Evolutionary conservation across 768 basidiomycete species (phyloP).

Genomic region (Lactifluus pinguis): DNA sequence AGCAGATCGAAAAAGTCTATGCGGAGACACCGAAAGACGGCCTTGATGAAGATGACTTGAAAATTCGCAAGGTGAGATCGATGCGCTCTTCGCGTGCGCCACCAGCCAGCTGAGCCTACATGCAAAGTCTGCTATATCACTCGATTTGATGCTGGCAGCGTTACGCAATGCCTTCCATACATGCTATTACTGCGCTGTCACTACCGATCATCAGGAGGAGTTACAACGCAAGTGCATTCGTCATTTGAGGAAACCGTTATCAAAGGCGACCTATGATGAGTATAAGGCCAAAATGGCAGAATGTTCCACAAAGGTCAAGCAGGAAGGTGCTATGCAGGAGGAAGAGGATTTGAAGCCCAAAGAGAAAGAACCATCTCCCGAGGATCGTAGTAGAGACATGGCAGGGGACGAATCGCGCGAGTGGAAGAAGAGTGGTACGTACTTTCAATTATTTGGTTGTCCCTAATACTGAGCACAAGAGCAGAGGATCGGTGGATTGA

Average conservation of each 20-base stretch:
- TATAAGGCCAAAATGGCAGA: constrained; percentile 45
- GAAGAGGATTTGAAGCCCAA: constrained; percentile 17
- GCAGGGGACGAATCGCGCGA: constrained; percentile 33
- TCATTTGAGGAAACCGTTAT: constrained; percentile 75
- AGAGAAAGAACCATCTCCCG: constrained; percentile 28
- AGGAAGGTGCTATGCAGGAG: constrained; percentile 38
- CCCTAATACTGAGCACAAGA: constrained; percentile 10
- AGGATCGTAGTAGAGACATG: constrained; percentile 28
- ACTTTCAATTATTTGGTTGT: constrained; percentile 8
- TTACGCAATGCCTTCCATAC: constrained; percentile 87
- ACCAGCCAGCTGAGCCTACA: constrained; percentile 16
- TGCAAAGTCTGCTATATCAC: constrained; percentile 59
- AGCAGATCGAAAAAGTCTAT: constrained; percentile 69
- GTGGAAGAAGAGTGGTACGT: constrained; percentile 62
- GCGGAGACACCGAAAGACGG: constrained; percentile 56
- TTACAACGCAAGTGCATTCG: constrained; percentile 89
- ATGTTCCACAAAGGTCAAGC: constrained; percentile 33
- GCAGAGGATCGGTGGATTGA: constrained; percentile 86
- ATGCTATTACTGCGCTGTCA: constrained; percentile 96
- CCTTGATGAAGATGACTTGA: constrained; percentile 56
- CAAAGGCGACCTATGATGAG: constrained; percentile 53
- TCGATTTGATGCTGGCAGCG: constrained; percentile 92
- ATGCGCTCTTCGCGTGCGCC: constrained; percentile 11
- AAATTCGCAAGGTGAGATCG: constrained; percentile 58
- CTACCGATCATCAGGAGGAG: constrained; percentile 90